phyloP scores from a whole-genome alignment of 495 filamentous ascomycete species.

The Astrocystis sublimbata region DNA sequence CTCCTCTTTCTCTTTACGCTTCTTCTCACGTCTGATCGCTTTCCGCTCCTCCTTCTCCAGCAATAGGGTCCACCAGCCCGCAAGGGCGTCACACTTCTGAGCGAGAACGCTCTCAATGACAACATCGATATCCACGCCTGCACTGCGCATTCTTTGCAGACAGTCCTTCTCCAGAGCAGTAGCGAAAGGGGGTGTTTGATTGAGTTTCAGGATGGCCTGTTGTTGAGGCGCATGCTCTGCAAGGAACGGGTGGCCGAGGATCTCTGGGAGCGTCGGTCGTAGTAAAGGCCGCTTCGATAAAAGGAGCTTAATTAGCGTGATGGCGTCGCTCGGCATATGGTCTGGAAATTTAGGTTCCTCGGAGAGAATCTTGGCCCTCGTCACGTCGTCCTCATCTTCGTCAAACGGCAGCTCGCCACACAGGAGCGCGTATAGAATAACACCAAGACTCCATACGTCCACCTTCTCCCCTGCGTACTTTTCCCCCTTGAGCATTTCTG shows the following conservation, averaged over 20 bases:
- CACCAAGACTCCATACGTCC: conserved; percentile 96
- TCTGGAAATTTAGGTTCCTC: conserved; percentile 85
- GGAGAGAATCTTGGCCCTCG: conserved; percentile 78
- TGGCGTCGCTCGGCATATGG: conserved; percentile 72
- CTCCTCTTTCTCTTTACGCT: conserved; percentile 84
- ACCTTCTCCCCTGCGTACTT: conserved; percentile 98
- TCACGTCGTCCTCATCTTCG: conserved; percentile 85
- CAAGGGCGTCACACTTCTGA: conserved; percentile 82
- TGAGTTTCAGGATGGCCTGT: conserved; percentile 82
- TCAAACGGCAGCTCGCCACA: conserved; percentile 94
- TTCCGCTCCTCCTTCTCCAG: conserved; percentile 97
- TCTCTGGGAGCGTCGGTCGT: conserved; percentile 82
- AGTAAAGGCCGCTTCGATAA: conserved; percentile 87
- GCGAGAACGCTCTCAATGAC: conserved; percentile 93
- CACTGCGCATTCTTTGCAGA: conserved; percentile 89
- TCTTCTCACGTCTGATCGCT: conserved; percentile 76
- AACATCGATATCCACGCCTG: conserved; percentile 89
- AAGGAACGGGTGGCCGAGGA: conserved; percentile 86
- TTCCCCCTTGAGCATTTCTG: conserved; percentile 97
- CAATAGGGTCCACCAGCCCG: conserved; percentile 94
- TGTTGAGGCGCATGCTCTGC: conserved; percentile 86
- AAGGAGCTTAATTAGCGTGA: conserved; percentile 69
- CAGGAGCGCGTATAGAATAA: conserved; percentile 91
- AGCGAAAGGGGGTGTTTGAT: conserved; percentile 81
- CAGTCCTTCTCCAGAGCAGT: conserved; percentile 89